These are phyloP conservation scores for Silene latifolia DNA, from an alignment of 148 eudicot genomes.

Conservation along the genomic window DNA sequence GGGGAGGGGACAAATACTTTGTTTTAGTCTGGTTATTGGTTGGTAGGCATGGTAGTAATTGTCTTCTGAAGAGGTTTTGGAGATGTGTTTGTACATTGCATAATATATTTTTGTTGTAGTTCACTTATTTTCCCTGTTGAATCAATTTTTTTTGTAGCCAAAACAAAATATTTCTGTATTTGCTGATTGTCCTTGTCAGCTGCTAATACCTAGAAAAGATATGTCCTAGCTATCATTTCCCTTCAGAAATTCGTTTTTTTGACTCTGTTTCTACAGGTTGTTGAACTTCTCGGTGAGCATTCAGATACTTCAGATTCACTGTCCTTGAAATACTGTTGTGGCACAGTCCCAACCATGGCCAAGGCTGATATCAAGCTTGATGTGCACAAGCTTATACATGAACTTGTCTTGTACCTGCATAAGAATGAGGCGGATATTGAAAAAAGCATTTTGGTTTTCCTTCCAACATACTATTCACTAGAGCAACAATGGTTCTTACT, in stretches of 20 bases:
- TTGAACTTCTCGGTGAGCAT: constrained; percentile 56
- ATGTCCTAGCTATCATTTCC: background rate
- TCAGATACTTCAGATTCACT: constrained; percentile 33
- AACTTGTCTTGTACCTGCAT: constrained; percentile 68
- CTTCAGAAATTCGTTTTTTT: background rate
- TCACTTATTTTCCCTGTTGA: background rate
- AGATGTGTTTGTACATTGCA: too few relatives aligned
- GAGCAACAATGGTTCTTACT: constrained; percentile 83
- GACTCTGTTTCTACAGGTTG: constrained; percentile 39
- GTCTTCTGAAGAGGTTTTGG: too few relatives aligned
- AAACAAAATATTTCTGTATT: background rate
- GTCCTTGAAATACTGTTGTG: constrained; percentile 65
- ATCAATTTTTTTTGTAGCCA: background rate
- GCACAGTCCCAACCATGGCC: constrained; percentile 50
- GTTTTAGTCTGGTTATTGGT: too few relatives aligned
- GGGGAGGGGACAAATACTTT: too few relatives aligned
- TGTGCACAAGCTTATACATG: constrained; percentile 67
- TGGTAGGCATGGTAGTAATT: too few relatives aligned
- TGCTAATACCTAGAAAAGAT: background rate
- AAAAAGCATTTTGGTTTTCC: constrained; percentile 86
- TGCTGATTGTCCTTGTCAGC: background rate
- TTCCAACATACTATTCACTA: constrained; percentile 77
- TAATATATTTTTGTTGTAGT: too few relatives aligned
- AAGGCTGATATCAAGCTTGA: constrained; percentile 54
- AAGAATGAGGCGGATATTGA: constrained; percentile 78